phyloP scores from a whole-genome alignment of 1,284 basidiomycete genomes.

The Cryptococcus jaspeensis region DNA sequence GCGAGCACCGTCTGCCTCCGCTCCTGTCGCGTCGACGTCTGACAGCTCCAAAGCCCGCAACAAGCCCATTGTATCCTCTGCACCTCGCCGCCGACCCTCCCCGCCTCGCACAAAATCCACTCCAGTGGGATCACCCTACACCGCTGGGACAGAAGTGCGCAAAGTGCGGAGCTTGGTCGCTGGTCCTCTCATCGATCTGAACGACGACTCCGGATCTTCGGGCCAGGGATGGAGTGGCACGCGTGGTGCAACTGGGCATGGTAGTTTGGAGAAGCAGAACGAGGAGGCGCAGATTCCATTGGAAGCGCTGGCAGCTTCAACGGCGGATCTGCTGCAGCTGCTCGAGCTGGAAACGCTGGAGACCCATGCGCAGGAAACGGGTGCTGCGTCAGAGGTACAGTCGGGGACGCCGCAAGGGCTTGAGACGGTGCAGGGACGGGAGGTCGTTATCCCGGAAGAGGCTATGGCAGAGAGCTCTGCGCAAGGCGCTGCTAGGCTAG shows the following conservation, averaged over 20 bases:
- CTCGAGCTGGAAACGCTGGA: slow-evolving; percentile 20
- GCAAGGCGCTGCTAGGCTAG: slow-evolving; percentile 24
- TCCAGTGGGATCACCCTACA: too few relatives aligned
- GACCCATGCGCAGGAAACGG: too few relatives aligned
- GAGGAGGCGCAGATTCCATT: not conserved
- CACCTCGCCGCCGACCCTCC: not conserved
- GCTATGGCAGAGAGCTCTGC: slow-evolving; percentile 19
- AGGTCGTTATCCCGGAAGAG: not conserved
- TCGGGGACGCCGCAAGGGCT: too few relatives aligned
- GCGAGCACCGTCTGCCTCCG: not conserved
- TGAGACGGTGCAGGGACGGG: too few relatives aligned
- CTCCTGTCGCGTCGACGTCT: not conserved
- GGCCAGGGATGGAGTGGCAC: not conserved
- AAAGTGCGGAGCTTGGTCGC: slow-evolving; percentile 3
- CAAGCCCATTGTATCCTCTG: too few relatives aligned
- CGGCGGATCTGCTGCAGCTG: slow-evolving; percentile 32
- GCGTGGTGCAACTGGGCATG: not conserved
- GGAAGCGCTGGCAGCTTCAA: slow-evolving; percentile 22
- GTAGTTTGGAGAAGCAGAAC: not conserved
- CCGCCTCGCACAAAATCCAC: not conserved
- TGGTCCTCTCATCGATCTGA: slow-evolving; percentile 33
- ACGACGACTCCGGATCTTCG: slow-evolving; percentile 8
- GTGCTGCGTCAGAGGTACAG: too few relatives aligned
- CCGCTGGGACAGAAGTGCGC: too few relatives aligned
- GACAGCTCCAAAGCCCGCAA: too few relatives aligned